Evolutionary conservation across 495 filamentous ascomycete species (phyloP).

Genomic region (Lindgomyces ingoldianus): DNA sequence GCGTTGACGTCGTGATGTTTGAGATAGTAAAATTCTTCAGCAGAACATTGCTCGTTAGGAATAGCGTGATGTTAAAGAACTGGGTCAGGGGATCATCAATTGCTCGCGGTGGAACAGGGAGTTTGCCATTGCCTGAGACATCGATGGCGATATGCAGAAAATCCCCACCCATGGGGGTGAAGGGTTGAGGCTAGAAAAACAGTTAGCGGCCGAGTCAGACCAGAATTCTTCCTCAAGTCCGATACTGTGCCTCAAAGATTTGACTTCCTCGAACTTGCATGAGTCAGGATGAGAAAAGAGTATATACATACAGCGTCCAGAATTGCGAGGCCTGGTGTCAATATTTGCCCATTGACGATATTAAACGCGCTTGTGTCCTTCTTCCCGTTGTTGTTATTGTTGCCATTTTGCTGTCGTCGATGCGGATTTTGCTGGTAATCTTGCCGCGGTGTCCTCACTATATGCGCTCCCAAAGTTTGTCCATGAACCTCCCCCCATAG

Average conservation of each 20-base stretch:
- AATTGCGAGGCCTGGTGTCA: constrained; percentile 34
- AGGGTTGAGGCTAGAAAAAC: constrained; percentile 57
- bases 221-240: neutral
- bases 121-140: constrained; percentile 62
- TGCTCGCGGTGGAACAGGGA: constrained; percentile 58
- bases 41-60: constrained; percentile 62
- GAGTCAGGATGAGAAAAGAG: neutral
- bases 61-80: constrained; percentile 66
- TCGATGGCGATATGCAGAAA: constrained; percentile 66
- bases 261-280: neutral
- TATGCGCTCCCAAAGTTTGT: constrained; percentile 22
- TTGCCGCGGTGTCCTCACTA: neutral
- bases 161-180: constrained; percentile 66
- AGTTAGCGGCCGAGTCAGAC: neutral
- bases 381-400: constrained; percentile 7
- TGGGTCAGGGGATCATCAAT: constrained; percentile 46
- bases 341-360: constrained; percentile 28
- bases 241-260: neutral
- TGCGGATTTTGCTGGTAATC: constrained; percentile 6
- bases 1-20: constrained; percentile 59
- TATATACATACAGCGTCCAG: constrained; percentile 27
- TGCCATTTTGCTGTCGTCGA: constrained; percentile 16
- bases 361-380: constrained; percentile 31
- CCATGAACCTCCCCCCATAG: constrained; percentile 11
- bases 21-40: constrained; percentile 68